Base-by-base conservation (phyloP, 495 filamentous ascomycete genomes). In the Lophiotrema nucula region DNA sequence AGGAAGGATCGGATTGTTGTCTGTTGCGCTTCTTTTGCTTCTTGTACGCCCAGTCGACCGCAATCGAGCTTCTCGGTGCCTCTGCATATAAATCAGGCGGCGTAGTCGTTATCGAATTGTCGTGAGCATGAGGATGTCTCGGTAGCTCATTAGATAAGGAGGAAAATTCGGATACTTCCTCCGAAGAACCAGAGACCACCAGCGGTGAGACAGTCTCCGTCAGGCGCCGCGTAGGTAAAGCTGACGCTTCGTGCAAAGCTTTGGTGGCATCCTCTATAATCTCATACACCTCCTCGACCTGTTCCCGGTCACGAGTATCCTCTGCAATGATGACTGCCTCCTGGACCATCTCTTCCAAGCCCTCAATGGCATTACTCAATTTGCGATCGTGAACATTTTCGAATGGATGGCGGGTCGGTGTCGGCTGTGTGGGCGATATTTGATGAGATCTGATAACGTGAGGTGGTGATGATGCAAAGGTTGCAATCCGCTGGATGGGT, bases 261-360 rank as follows among this genome's bases (percentile, higher is more conserved):
- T 59, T 48, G 2, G 64, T 60, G 1, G 69, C 70, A 37, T 56
- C 63, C 47, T 69, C 59, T 18, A 73, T 67, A 12, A 73, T 69
- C 18, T 64, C 42, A n/a, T 63, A 56, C 1, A 70, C 65, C 39
- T 72, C 69, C 8, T 66, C 56, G 4, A 54, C 28, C 16, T 61
- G 52, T 13, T 60, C 52, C 31, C 43, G 53, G 27, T 69, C 43
- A 23, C 51, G 52, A 1, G 67, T 64, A 27, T 66, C 61, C 31
- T 65, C 62, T 22, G 69, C 67, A 13, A 69, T 59, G 12, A 56
- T 16, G 22, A 66, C 46, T 12, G 70, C 70, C 31, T 73, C 64
- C 39, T 67, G 53, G 41, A 72, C 64, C 31, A 73, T 33, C 48
- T 70, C 53, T 51, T 72, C 70, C 0, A 73, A 46, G 1, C 66